phyloP scores from a whole-genome alignment of 768 basidiomycete genomes.

The Boletus speciosus region DNA sequence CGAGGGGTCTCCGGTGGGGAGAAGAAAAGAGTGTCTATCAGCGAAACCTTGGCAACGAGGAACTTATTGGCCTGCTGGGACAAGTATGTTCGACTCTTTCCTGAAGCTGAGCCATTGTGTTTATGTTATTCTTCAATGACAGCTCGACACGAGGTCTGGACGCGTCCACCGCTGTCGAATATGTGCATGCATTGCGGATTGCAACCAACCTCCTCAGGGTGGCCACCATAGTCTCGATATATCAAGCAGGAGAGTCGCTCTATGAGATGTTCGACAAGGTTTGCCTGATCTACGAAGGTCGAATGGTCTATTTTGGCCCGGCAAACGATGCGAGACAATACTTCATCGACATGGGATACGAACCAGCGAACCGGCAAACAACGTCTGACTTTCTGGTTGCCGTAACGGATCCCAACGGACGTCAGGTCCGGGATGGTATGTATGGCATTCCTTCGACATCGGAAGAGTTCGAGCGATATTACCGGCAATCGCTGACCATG shows the following conservation, averaged over 20 bases:
- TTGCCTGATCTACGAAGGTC: slow-evolving; percentile 57
- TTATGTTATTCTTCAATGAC: slow-evolving; percentile 44
- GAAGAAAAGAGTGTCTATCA: slow-evolving; percentile 79
- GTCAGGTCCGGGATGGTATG: slow-evolving; percentile 39
- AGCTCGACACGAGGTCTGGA: slow-evolving; percentile 69
- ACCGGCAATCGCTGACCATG: slow-evolving; percentile 39
- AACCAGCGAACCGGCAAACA: slow-evolving; percentile 55
- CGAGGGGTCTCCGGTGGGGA: slow-evolving; percentile 74
- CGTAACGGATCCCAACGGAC: slow-evolving; percentile 62
- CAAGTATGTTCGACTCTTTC: slow-evolving; percentile 41
- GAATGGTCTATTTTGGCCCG: slow-evolving; percentile 59
- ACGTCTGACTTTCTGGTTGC: slow-evolving; percentile 59
- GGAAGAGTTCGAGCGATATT: slow-evolving; percentile 54
- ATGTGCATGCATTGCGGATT: slow-evolving; percentile 64
- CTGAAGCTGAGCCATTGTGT: too few relatives aligned
- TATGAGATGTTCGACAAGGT: slow-evolving; percentile 72
- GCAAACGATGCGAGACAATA: slow-evolving; percentile 52
- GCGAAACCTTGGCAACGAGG: slow-evolving; percentile 67
- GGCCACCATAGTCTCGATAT: slow-evolving; percentile 76
- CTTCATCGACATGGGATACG: slow-evolving; percentile 56
- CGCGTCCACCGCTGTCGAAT: slow-evolving; percentile 71
- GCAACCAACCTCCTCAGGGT: slow-evolving; percentile 52
- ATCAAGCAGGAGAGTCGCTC: slow-evolving; percentile 75
- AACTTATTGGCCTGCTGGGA: slow-evolving; percentile 78
- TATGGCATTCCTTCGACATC: slow-evolving; percentile 41